Base-by-base conservation (phyloP, 129 eudicot genomes). In the Glebionis coronaria region DNA sequence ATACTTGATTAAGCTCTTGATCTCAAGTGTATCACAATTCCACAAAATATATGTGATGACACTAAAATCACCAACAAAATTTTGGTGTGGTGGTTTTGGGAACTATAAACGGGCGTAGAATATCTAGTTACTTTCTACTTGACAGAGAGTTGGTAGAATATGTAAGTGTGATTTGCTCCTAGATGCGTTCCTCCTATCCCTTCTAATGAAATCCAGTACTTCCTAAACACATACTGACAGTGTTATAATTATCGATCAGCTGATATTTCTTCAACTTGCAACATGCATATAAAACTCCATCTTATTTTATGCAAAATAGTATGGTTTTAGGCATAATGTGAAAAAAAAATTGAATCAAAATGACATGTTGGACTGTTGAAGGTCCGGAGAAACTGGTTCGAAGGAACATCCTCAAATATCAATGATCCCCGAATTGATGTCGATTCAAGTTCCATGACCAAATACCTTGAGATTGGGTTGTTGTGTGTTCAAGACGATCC, bases 381-480 rank as follows among this genome's bases (percentile, higher is more conserved):
- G 68, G 68, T 63, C 2, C 12, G 12, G 53, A 19, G 15, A 19
- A 44, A 63, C 18, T 63, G 68, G 68, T 20, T 10, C 38, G 1
- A 9, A 16, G 54, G 68, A 63, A 44, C 38, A 12, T 4, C 2
- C 12, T 16, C 31, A 44, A 63, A 44, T 63, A 42, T 62, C 9
- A 42, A 6, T 29, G 67, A 62, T 62, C 29, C 52, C 5, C 18
- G 52, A 65, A 47, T 50, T 27, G 27, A 35, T 15, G 25, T 27
- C 6, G 25, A 42, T 47, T 47, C 44, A 65, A 65, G 57, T 28
- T 46, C 7, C 7, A 23, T 46, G 23, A 5, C 44, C 5, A 60
- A 5, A 23, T 29, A 45, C 56, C 21, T 64, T 38, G 42, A 45
- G 42, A 45, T 64, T 64, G 69, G 56, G 6, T 46, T 64, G 56